Evolutionary conservation across 257 asterid species (phyloP).

Genomic region (Rauvolfia tetraphylla): DNA sequence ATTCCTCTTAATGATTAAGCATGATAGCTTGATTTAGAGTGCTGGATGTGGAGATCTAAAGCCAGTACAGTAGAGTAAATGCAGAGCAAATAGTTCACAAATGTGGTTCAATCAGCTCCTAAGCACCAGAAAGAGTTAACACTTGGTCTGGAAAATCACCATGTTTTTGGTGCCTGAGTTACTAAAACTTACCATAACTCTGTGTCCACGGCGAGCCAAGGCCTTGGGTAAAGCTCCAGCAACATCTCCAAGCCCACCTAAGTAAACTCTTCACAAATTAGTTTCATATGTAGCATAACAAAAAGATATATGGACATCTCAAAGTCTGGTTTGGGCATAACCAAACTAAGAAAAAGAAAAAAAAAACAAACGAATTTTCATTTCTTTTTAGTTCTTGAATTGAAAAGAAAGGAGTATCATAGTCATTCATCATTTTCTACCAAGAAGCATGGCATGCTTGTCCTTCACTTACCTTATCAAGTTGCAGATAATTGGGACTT

Average conservation of each 20-base stretch:
- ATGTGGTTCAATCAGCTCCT: not conserved
- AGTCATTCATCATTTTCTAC: not conserved
- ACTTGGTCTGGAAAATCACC: not conserved
- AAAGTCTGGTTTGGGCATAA: not conserved
- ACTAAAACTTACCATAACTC: constrained; percentile 77
- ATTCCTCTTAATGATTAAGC: not conserved
- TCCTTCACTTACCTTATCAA: not conserved
- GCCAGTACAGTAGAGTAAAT: not conserved
- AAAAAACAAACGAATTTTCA: not conserved
- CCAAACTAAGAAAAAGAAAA: not conserved
- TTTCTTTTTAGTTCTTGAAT: not conserved
- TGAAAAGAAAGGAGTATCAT: not conserved
- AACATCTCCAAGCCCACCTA: constrained; percentile 99
- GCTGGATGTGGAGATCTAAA: not conserved
- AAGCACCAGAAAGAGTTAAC: not conserved
- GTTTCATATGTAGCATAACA: not conserved
- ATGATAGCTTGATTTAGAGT: not conserved
- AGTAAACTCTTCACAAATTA: constrained; percentile 14
- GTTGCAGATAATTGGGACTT: not conserved
- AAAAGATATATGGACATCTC: constrained; percentile 1
- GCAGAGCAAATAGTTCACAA: not conserved
- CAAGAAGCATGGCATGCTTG: not conserved
- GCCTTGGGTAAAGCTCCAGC: constrained; percentile 99
- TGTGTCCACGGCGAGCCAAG: constrained; percentile 97
- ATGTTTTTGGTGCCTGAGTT: constrained; percentile 3